Base-by-base conservation (phyloP, 1,284 basidiomycete genomes). In the Pseudozyma sp. region DNA sequence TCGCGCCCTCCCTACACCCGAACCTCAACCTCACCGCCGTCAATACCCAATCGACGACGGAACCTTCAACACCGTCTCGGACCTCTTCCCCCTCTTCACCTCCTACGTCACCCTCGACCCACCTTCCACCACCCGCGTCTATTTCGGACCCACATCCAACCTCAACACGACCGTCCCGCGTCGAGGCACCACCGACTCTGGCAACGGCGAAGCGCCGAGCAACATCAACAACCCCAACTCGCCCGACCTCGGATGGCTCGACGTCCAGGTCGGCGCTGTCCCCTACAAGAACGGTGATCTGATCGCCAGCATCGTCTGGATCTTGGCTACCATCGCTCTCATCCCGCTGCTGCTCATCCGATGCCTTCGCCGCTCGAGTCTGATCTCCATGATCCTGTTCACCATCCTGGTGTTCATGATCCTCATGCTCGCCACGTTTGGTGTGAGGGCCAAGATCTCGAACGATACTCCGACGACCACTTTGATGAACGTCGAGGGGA, bases 281-380 rank as follows among this genome's bases (percentile, higher is more conserved):
- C 73, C 76, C 4, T 78, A 73, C 55, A 78, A 76, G 58, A 76
- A 76, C 50, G 76, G 76, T 5, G 76, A 78, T 42, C 59, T 78
- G 31, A 75, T 75, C 45, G 68, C 76, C 9, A 51, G 44, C 14
- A 72, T 76, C 37, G 69, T 78, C 0, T 78, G 73, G 73, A 58
- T 78, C 13, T 51, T 78, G 8, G 75, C 68, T 8, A 75, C 72
- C 13, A 62, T 75, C 11, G 53, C 60, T 2, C 50, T 78, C 44
- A 66, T 78, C 9, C 75, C 75, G 14, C 52, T 78, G n/a, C 46
- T 78, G 29, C 40, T 78, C 13, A 78, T 78, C n/a, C 56, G 75
- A 10, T 43, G 73, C n/a, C 37, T 78, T 34, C 46, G 73, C 0
- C 29, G 73, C 6, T 73, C 68, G 42, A 78, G 75, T 45, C 37